Conservation (phyloP, 225 moss, liverwort and hornwort species). For the Pseudisothecium myosuroides region DNA sequence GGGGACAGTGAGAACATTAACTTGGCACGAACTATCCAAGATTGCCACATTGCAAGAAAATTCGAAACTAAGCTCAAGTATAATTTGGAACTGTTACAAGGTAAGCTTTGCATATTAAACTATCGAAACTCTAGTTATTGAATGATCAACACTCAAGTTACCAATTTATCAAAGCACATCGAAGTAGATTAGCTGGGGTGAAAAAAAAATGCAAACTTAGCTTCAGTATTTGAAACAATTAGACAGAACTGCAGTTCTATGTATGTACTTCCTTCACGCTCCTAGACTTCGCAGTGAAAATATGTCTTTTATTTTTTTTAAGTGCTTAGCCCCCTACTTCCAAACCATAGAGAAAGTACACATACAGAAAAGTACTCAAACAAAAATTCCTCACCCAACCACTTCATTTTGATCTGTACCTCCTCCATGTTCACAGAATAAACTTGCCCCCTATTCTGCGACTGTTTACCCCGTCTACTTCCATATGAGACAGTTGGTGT, state of each 20-base stretch:
- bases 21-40: no score
- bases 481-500: neutral
- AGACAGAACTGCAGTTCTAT: neutral
- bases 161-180: neutral
- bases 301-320: neutral
- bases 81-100: neutral
- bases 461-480: neutral
- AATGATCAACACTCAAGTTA: neutral
- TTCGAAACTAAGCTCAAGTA: neutral
- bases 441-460: neutral
- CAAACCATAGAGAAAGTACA: neutral
- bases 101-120: no score
- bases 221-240: neutral
- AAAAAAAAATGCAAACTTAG: neutral
- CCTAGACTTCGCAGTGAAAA: neutral
- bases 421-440: neutral
- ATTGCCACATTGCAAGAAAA: no score
- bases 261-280: neutral
- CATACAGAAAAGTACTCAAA: neutral
- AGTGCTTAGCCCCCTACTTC: neutral
- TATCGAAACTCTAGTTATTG: neutral
- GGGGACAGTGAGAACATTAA: neutral
- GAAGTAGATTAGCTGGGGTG: neutral
- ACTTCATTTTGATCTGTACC: neutral
- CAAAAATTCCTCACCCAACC: neutral